Percentiles rank a stretch among this genome's conserved stretches.
Evolutionary conservation across 768 basidiomycete genomes (phyloP).

Genomic region (Russula compacta): DNA sequence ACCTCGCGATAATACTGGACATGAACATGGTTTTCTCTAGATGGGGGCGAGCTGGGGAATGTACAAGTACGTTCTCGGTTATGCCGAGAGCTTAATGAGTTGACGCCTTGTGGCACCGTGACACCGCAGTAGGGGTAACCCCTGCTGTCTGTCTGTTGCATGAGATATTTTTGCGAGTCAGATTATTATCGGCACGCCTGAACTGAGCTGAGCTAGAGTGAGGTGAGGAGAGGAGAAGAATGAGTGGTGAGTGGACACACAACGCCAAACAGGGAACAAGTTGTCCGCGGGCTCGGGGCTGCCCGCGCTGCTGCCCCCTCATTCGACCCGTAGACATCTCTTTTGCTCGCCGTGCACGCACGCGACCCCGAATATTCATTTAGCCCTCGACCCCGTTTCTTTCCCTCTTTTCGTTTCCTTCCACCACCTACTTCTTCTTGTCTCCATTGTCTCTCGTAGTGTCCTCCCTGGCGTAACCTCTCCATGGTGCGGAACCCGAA

Average conservation of each 20-base stretch:
- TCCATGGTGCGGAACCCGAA: conserved; percentile 3
- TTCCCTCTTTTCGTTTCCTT: background rate
- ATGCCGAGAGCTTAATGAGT: background rate
- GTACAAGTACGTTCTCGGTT: background rate
- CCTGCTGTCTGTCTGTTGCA: no score
- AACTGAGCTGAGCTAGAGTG: background rate
- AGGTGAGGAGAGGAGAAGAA: background rate
- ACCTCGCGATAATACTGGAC: background rate
- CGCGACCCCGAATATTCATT: conserved; percentile 3
- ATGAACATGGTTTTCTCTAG: background rate
- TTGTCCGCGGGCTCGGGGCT: background rate
- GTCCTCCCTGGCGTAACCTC: background rate
- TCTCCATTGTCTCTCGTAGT: background rate
- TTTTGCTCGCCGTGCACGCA: conserved; percentile 6
- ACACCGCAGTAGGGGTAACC: no score
- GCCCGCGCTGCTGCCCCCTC: background rate
- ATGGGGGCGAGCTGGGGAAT: background rate
- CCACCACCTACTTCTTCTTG: background rate
- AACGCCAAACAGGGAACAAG: conserved; percentile 12
- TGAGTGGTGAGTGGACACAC: background rate
- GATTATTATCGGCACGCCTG: no score
- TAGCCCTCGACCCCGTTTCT: conserved; percentile 11
- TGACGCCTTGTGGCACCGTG: no score
- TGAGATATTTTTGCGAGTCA: no score
- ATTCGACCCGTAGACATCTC: background rate